These are phyloP conservation scores for Lasiosphaeris hirsuta DNA, from an alignment of 495 filamentous ascomycete species.

Conservation along the genomic window DNA sequence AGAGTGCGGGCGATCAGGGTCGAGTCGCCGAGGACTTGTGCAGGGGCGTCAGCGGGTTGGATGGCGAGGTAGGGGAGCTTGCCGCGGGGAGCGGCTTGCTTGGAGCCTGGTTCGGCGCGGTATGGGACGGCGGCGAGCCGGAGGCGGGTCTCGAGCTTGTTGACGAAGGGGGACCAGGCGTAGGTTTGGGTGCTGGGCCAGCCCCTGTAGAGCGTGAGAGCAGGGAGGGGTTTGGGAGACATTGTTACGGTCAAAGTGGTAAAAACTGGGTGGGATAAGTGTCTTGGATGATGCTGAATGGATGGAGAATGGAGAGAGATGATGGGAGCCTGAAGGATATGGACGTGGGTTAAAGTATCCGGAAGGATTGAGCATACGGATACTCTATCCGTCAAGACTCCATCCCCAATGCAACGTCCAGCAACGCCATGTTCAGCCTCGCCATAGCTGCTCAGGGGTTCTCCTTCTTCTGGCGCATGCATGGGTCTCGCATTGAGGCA, in stretches of 20 bases:
- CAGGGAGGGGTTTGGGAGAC: not conserved
- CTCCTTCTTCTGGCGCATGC: too few species aligned
- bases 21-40: slow-evolving; percentile 42
- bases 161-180: slow-evolving; percentile 64
- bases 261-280: too few species aligned
- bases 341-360: too few species aligned
- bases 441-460: too few species aligned
- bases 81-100: slow-evolving; percentile 45
- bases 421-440: too few species aligned
- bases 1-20: slow-evolving; percentile 50
- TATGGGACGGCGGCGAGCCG: slow-evolving; percentile 53
- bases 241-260: not conserved
- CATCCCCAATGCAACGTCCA: too few species aligned
- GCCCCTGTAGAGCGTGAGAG: slow-evolving; percentile 53
- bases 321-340: too few species aligned
- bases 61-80: slow-evolving; percentile 58
- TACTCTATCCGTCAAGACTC: too few species aligned
- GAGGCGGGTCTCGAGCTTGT: slow-evolving; percentile 61
- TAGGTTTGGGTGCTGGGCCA: slow-evolving; percentile 40
- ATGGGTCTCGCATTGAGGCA: too few species aligned
- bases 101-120: slow-evolving; percentile 39
- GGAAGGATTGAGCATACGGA: too few species aligned
- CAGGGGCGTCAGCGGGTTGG: slow-evolving; percentile 12
- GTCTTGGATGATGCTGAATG: too few species aligned
- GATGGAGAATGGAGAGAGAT: too few species aligned